These are phyloP conservation scores for Nitzschia inconspicua DNA, from an alignment of 108 stramenopile species.

Conservation along the genomic window DNA sequence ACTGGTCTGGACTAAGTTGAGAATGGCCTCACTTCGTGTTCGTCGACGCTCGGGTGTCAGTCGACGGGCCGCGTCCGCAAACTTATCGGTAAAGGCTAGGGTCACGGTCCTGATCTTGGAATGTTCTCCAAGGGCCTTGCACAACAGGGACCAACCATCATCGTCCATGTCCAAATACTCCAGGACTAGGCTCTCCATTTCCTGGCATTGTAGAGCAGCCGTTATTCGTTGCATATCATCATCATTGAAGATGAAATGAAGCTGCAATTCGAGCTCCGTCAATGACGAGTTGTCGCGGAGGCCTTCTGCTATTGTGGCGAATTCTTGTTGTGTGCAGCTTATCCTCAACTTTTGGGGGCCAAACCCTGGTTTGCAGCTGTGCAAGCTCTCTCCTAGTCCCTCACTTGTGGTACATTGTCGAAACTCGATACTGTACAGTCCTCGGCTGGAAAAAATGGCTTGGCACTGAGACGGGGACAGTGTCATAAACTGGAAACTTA, in stretches of 20 bases:
- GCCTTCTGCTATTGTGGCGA: conserved; percentile 4
- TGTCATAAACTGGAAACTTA: conserved; percentile 2
- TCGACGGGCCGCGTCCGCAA: conserved; percentile 12
- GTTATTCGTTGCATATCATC: conserved; percentile 1
- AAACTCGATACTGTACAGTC: neutral
- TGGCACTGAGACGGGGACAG: neutral
- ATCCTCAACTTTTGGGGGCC: neutral
- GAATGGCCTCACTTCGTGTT: neutral
- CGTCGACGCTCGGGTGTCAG: conserved; percentile 15
- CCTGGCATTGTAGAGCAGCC: neutral
- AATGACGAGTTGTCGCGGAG: neutral
- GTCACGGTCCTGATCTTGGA: neutral
- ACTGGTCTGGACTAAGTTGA: conserved; percentile 8
- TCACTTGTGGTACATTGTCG: conserved; percentile 1
- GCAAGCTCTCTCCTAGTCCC: neutral
- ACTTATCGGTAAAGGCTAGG: conserved; percentile 18
- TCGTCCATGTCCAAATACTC: conserved; percentile 20
- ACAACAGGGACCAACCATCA: neutral
- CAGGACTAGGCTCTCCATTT: neutral
- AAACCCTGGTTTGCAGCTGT: neutral
- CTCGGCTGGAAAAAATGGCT: neutral
- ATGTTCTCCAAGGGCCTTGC: conserved; percentile 3
- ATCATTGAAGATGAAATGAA: conserved; percentile 8
- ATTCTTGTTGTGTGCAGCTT: conserved; percentile 15
- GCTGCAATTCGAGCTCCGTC: neutral